A percentile compares a stretch with the other conserved stretches of the same genome.
These are phyloP conservation scores for Stevia rebaudiana DNA, from an alignment of 140 eudicot species.

Conservation along the genomic window DNA sequence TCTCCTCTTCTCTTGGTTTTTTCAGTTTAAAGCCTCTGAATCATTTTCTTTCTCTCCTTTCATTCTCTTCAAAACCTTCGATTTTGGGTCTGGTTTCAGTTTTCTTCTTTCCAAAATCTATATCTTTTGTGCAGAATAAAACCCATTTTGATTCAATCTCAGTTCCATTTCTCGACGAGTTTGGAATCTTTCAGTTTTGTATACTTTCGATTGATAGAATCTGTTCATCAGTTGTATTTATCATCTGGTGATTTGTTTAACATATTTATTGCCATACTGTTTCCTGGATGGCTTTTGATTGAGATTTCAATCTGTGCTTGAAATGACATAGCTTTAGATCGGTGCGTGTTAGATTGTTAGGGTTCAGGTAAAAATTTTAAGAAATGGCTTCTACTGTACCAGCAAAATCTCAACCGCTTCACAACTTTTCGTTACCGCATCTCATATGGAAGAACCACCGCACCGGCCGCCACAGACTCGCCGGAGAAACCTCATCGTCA, in stretches of 20 bases:
- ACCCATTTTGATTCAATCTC: not conserved
- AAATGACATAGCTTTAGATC: constrained; percentile 13
- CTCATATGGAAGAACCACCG: constrained; percentile 52
- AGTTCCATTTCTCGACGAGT: not conserved
- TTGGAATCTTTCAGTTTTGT: not conserved
- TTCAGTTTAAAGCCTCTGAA: constrained; percentile 9
- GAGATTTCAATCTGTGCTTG: not conserved
- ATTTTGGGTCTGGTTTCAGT: constrained; percentile 2
- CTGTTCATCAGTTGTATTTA: not conserved
- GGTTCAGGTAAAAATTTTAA: constrained; percentile 17
- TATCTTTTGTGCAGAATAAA: not conserved
- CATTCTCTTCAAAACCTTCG: not conserved
- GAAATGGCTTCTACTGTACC: constrained; percentile 56
- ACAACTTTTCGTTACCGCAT: constrained; percentile 52
- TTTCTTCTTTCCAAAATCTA: not conserved
- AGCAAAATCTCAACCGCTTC: constrained; percentile 48
- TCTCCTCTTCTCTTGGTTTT: constrained; percentile 8
- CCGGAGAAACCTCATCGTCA: constrained; percentile 34
- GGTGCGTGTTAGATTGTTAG: constrained; percentile 21
- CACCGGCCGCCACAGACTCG: constrained; percentile 37
- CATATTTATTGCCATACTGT: not conserved
- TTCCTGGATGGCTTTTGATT: constrained; percentile 3
- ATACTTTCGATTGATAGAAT: not conserved
- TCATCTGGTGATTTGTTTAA: not conserved
- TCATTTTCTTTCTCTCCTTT: constrained; percentile 2